Percentiles rank a stretch among this genome's conserved stretches.
Conservation (phyloP, 2,329 filamentous ascomycete species). For the Apiospora arundinis region DNA sequence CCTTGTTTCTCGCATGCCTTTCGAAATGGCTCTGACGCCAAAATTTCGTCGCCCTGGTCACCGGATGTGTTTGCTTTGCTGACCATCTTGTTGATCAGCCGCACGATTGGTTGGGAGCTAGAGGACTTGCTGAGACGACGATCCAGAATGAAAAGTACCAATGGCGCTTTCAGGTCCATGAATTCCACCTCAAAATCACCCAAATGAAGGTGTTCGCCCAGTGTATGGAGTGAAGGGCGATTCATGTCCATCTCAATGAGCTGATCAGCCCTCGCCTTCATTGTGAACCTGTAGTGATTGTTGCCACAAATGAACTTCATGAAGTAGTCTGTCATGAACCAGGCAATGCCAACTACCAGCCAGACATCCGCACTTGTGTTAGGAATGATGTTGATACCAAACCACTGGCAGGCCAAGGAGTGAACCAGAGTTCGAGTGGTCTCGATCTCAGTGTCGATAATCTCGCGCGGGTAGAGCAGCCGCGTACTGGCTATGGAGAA, state of each 20-base stretch:
- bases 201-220: conserved; percentile 78
- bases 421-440: conserved; percentile 83
- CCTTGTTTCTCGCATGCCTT: conserved; percentile 87
- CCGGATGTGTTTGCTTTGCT: conserved; percentile 78
- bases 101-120: conserved; percentile 80
- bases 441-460: conserved; percentile 85
- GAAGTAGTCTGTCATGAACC: conserved; percentile 94
- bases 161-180: conserved; percentile 85
- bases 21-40: conserved; percentile 79
- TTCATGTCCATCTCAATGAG: conserved; percentile 83
- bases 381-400: conserved; percentile 89
- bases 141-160: conserved; percentile 93
- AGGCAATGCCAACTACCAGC: conserved; percentile 87
- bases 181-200: conserved; percentile 90
- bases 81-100: conserved; percentile 86
- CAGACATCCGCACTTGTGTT: conserved; percentile 82
- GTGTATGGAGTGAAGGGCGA: conserved; percentile 80
- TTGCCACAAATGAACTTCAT: conserved; percentile 91
- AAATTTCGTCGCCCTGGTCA: conserved; percentile 70
- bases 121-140: conserved; percentile 88
- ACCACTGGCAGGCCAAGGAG: conserved; percentile 89
- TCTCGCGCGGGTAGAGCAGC: conserved; percentile 81
- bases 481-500: conserved; percentile 87
- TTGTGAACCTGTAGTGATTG: conserved; percentile 90
- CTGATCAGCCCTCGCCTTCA: conserved; percentile 83